Percentiles rank a stretch among this genome's conserved stretches.
Conservation (phyloP, 208 protist genomes). For the Vickermania ingenoplastis region DNA sequence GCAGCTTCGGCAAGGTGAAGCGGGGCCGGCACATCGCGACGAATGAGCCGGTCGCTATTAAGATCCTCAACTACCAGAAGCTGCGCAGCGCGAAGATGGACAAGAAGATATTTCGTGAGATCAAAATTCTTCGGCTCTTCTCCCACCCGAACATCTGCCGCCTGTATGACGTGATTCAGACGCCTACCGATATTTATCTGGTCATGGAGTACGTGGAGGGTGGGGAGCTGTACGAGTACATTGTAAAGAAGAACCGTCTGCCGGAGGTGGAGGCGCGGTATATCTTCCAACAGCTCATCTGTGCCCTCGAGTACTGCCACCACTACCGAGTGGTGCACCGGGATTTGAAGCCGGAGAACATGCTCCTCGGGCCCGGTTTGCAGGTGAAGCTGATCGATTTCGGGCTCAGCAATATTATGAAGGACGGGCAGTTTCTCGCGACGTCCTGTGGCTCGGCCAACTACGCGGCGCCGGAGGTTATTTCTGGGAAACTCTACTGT, state of each 20-base stretch:
- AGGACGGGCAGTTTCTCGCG: constrained; percentile 81
- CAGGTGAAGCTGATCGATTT: constrained; percentile 95
- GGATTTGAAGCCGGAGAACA: constrained; percentile 93
- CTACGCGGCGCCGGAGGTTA: constrained; percentile 93
- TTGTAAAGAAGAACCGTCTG: constrained; percentile 94
- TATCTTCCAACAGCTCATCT: constrained; percentile 99
- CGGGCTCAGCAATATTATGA: constrained; percentile 91
- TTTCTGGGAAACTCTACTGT: constrained; percentile 88
- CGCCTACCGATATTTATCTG: constrained; percentile 97
- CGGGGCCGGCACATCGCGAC: constrained; percentile 94
- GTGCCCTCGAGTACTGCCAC: constrained; percentile 98
- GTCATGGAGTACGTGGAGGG: constrained; percentile 99
- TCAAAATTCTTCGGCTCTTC: constrained; percentile 97
- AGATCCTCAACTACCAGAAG: constrained; percentile 98
- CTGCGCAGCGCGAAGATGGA: constrained; percentile 91
- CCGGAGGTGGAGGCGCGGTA: constrained; percentile 90
- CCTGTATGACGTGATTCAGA: constrained; percentile 98
- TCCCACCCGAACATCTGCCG: constrained; percentile 99
- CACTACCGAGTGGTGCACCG: constrained; percentile 89
- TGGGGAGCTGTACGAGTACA: constrained; percentile 99
- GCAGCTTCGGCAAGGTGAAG: constrained; percentile 99
- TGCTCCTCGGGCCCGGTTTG: constrained; percentile 77
- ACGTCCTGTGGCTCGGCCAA: constrained; percentile 91
- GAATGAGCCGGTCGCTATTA: constrained; percentile 96
- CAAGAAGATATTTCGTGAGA: constrained; percentile 94